Evolutionary conservation across 2,329 filamentous ascomycete species (phyloP).

Genomic region (Ophiostoma novo-ulmi): DNA sequence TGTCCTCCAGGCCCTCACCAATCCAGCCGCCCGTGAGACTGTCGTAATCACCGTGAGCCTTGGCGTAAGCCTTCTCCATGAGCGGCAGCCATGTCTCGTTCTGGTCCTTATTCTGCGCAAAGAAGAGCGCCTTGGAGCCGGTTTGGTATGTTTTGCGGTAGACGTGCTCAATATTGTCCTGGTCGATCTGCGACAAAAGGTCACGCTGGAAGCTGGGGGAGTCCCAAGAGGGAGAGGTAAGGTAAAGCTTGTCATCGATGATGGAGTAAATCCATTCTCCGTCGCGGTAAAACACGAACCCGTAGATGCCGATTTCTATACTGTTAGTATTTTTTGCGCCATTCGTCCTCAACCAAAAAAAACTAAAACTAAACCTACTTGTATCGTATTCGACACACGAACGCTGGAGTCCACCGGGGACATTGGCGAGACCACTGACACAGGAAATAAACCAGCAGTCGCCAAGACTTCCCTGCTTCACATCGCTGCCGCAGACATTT

Average conservation of each 20-base stretch:
- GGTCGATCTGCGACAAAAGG: conserved; percentile 68
- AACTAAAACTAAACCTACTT: conserved; percentile 35
- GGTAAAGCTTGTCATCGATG: conserved; percentile 83
- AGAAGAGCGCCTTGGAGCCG: conserved; percentile 69
- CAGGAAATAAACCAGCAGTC: conserved; percentile 81
- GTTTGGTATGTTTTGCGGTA: conserved; percentile 68
- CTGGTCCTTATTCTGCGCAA: conserved; percentile 66
- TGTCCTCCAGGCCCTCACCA: conserved; percentile 55
- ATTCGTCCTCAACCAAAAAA: not conserved
- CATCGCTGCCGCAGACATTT: conserved; percentile 64
- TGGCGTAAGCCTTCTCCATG: conserved; percentile 75
- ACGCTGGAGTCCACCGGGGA: conserved; percentile 62
- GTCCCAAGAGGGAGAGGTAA: conserved; percentile 77
- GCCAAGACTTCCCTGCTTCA: conserved; percentile 72
- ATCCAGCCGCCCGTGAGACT: conserved; percentile 68
- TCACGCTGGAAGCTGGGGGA: conserved; percentile 70
- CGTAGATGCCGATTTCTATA: conserved; percentile 13
- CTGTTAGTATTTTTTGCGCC: conserved; percentile 16
- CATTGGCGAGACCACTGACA: conserved; percentile 69
- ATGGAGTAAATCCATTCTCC: conserved; percentile 91
- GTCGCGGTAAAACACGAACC: conserved; percentile 42
- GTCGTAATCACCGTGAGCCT: conserved; percentile 73
- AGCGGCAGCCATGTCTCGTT: conserved; percentile 78
- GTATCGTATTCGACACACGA: conserved; percentile 72
- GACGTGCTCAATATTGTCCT: conserved; percentile 58